Conservation (phyloP, 164 flowering plant species). For the Cinnamomum micranthum region DNA sequence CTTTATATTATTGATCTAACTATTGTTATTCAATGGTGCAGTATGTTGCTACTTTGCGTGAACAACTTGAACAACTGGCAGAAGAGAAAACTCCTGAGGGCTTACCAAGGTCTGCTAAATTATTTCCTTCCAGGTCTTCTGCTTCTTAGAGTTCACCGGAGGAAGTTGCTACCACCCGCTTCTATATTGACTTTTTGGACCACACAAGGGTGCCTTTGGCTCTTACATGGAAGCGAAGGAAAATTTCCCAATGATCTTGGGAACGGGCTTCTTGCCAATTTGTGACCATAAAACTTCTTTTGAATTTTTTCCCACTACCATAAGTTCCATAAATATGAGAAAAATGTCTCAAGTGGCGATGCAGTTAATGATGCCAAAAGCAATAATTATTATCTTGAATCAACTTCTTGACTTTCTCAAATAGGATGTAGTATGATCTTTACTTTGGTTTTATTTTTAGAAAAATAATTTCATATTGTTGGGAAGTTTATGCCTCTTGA, state of each 20-base stretch:
- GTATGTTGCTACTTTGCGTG: slow-evolving; percentile 89
- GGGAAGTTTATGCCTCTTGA: no score
- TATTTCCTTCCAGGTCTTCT: neutral
- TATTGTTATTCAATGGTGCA: slow-evolving; percentile 19
- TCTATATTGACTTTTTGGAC: neutral
- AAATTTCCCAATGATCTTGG: neutral
- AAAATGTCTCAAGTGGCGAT: neutral
- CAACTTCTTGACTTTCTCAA: no score
- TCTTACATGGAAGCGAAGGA: neutral
- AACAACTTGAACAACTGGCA: slow-evolving; percentile 67
- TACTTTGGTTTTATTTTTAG: no score
- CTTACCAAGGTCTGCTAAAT: slow-evolving; percentile 55
- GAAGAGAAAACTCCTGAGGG: slow-evolving; percentile 82
- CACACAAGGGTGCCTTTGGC: neutral
- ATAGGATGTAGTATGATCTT: no score
- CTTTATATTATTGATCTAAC: neutral
- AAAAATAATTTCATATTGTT: no score
- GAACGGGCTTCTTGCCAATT: neutral
- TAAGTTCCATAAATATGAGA: neutral
- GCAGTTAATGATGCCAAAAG: neutral
- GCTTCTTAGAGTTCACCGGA: neutral
- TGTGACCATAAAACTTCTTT: neutral
- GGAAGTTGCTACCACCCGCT: neutral
- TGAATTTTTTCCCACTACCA: neutral
- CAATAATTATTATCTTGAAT: no score